Conservation (phyloP, 164 flowering plant genomes). For the Magnolia officinalis region DNA sequence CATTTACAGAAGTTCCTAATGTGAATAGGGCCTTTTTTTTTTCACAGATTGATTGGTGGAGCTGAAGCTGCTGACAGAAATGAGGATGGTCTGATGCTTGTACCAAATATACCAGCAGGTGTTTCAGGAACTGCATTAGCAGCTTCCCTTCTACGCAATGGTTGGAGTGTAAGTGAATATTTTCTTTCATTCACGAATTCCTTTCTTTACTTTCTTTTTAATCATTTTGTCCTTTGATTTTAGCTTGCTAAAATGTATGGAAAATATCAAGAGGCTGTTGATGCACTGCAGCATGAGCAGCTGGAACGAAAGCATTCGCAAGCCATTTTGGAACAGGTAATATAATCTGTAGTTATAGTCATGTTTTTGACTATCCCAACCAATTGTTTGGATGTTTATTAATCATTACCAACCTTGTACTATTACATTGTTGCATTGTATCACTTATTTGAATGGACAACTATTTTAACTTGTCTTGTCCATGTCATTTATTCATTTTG, state of each 20-base stretch:
- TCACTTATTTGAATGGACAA: background rate
- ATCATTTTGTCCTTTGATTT: constrained; percentile 3
- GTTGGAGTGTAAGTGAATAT: constrained; percentile 83
- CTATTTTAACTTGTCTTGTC: too few relatives aligned
- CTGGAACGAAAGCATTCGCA: constrained; percentile 79
- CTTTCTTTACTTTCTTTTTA: background rate
- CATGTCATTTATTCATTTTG: too few relatives aligned
- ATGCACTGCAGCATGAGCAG: constrained; percentile 88
- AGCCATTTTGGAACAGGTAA: constrained; percentile 72
- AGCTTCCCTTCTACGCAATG: constrained; percentile 94
- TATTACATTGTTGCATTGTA: background rate
- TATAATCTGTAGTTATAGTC: too few relatives aligned
- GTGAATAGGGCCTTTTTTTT: background rate
- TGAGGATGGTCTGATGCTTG: constrained; percentile 36
- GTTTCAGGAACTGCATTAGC: constrained; percentile 97
- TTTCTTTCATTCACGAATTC: background rate
- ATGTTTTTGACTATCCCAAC: too few relatives aligned
- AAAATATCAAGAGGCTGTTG: constrained; percentile 95
- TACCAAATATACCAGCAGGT: constrained; percentile 68
- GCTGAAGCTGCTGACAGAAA: constrained; percentile 31
- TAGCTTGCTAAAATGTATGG: constrained; percentile 87
- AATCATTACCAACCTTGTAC: background rate
- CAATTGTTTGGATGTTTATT: background rate
- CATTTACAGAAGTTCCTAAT: background rate
- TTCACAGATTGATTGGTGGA: constrained; percentile 33